A percentile compares a stretch with the other conserved stretches of the same genome.
phyloP scores from a whole-genome alignment of 371 early-diverging fungal species.

The Coemansia sp. region DNA sequence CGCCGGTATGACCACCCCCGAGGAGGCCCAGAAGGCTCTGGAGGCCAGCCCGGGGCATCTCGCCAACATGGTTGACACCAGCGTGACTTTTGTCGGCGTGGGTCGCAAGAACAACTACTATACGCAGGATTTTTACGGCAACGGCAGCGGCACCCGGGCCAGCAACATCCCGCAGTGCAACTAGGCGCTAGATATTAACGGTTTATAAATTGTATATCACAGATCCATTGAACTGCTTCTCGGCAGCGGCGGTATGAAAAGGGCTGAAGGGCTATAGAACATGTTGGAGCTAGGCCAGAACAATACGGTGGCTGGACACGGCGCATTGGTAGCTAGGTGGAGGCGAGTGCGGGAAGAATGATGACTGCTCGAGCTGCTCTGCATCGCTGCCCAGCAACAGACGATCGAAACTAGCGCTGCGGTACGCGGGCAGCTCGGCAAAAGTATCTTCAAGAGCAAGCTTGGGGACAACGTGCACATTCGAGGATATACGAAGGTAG shows the following conservation, averaged over 20 bases:
- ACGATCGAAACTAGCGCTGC: conserved; percentile 16
- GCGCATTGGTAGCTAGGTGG: conserved; percentile 27
- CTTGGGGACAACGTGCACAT: conserved; percentile 20
- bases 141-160: conserved; percentile 16
- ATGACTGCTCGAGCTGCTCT: too few relatives aligned
- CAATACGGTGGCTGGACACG: neutral
- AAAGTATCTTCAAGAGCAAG: conserved; percentile 13
- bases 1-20: conserved; percentile 40
- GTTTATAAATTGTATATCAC: conserved; percentile 3
- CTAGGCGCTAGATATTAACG: conserved; percentile 9
- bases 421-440: conserved; percentile 32
- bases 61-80: conserved; percentile 50
- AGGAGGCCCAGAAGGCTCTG: conserved; percentile 39
- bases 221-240: neutral
- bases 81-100: conserved; percentile 43
- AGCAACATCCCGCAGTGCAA: conserved; percentile 39
- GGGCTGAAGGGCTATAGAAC: neutral
- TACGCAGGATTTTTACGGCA: conserved; percentile 48
- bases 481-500: conserved; percentile 27
- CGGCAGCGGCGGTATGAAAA: neutral
- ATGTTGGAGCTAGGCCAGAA: neutral
- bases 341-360: neutral
- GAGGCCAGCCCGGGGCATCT: conserved; percentile 50
- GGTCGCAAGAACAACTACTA: conserved; percentile 36
- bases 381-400: conserved; percentile 20